These are phyloP conservation scores for Lasiosphaeris hirsuta DNA, from an alignment of 495 filamentous ascomycete species.

Conservation along the genomic window DNA sequence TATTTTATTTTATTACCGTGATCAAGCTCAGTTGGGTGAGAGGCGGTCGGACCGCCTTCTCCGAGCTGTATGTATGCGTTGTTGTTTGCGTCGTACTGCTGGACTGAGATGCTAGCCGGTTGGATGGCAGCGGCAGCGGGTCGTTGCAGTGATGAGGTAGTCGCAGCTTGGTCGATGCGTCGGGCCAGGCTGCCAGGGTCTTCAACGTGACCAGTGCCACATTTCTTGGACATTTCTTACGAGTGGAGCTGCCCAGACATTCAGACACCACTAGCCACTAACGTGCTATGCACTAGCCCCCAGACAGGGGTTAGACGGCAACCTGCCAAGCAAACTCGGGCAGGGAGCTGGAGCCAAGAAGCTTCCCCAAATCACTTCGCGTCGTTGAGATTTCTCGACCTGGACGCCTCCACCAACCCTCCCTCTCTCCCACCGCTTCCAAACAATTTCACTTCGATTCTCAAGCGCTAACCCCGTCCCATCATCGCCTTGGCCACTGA, in stretches of 20 bases:
- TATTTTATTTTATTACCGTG: too few relatives aligned
- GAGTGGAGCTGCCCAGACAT: conserved; percentile 4
- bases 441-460: too few relatives aligned
- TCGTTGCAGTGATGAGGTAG: too few relatives aligned
- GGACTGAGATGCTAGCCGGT: too few relatives aligned
- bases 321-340: neutral
- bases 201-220: conserved; percentile 15
- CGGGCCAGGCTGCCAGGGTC: too few relatives aligned
- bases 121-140: neutral
- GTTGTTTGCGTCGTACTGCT: too few relatives aligned
- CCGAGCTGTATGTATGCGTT: too few relatives aligned
- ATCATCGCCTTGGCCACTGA: too few relatives aligned
- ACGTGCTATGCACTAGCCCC: neutral
- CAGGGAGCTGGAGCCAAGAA: conserved; percentile 10
- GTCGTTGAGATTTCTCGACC: conserved; percentile 2
- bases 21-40: too few relatives aligned
- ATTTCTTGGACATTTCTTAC: neutral
- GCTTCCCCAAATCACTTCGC: conserved; percentile 7
- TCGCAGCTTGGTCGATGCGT: too few relatives aligned
- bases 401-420: neutral
- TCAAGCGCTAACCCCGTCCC: too few relatives aligned
- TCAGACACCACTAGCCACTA: neutral
- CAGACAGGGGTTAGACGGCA: neutral
- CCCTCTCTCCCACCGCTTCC: neutral
- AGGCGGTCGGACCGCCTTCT: too few relatives aligned